Evolutionary conservation across 345 rosid species (phyloP), one percentile per base, ranked within the genome.

Genomic region (Euphorbia tirucalli): DNA sequence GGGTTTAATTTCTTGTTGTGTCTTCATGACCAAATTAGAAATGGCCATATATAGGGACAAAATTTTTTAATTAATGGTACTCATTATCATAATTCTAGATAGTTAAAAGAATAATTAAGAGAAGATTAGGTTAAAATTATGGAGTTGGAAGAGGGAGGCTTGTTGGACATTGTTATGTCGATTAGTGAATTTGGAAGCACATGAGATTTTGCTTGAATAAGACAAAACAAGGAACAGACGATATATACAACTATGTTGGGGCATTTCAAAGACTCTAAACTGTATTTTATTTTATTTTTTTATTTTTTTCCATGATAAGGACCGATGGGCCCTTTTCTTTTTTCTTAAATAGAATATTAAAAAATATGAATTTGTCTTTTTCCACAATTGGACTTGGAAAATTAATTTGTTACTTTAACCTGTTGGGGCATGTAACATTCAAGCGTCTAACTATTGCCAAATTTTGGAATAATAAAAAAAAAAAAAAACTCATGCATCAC

Each of bases 131-230:
- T 28, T 50, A 54, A 22, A 30, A 48, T 65, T 44, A 54, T 31
- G 37, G 22, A 59, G 64, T 30, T 37, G 61, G 71, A 30, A 10
- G 68, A 41, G 64, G 73, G 71, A 65, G 65, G 79, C 71, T 52
- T 27, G 24, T 60, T 76, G 82, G 72, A 75, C 74, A 49, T 65
- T 75, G 66, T 35, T 72, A 13, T 74, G 84, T 74, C 80, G 56
- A 37, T 5, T 57, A 58, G 81, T 77, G 79, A 59, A 54, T 80
- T 79, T 75, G 83, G 85, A 77, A 35, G 77, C 75, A 64, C 18
- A 14, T 37, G 63, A 6, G 35, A 25, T 1, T 61, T 49, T 5
- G 24, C 55, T 54, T 65, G 64, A 44, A 66, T 66, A 57, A 57
- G 76, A 73, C 76, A 66, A 58, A 65, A 76, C 52, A 75, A 62